Evolutionary conservation across 2,329 filamentous ascomycete genomes (phyloP).

Genomic region (Sodiomyces alkalinus): DNA sequence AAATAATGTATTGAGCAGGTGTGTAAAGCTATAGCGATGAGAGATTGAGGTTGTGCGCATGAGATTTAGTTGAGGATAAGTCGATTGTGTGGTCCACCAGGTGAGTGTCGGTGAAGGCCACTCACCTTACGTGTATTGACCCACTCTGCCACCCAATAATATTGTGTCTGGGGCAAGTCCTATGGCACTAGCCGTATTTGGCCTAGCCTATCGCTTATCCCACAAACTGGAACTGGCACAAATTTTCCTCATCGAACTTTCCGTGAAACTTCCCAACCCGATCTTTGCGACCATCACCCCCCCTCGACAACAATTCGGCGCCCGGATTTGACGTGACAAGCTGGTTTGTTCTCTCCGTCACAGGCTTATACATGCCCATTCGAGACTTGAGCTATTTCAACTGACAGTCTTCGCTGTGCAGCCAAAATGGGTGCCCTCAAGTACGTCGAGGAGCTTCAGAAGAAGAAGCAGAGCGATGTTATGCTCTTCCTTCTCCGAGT

Average conservation of each 20-base stretch:
- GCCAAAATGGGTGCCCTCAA: slow-evolving; percentile 98
- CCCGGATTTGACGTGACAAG: slow-evolving; percentile 11
- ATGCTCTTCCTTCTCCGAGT: slow-evolving; percentile 99
- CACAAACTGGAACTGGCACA: slow-evolving; percentile 1
- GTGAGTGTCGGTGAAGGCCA: slow-evolving; percentile 3
- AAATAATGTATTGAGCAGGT: slow-evolving; percentile 20
- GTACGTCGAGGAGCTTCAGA: slow-evolving; percentile 99
- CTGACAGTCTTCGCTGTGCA: slow-evolving; percentile 13
- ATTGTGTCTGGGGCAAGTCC: slow-evolving; percentile 1
- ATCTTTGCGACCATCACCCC: slow-evolving; percentile 5
- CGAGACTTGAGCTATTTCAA: not conserved
- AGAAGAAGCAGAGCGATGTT: slow-evolving; percentile 99
- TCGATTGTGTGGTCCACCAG: too few relatives aligned
- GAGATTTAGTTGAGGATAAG: slow-evolving; percentile 10
- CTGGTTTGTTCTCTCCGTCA: slow-evolving; percentile 13
- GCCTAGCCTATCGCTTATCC: slow-evolving; percentile 2
- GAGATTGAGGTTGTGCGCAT: slow-evolving; percentile 10
- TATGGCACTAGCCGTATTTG: not conserved
- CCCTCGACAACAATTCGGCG: slow-evolving; percentile 8
- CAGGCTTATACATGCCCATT: not conserved
- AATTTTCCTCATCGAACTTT: slow-evolving; percentile 4
- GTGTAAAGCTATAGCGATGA: not conserved
- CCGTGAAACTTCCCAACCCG: not conserved
- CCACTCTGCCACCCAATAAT: not conserved
- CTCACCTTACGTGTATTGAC: not conserved